Percentiles rank a stretch among this genome's conserved stretches.
These are phyloP conservation scores for Colletotrichum sp. DNA, from an alignment of 2,329 filamentous ascomycete species.

Conservation along the genomic window DNA sequence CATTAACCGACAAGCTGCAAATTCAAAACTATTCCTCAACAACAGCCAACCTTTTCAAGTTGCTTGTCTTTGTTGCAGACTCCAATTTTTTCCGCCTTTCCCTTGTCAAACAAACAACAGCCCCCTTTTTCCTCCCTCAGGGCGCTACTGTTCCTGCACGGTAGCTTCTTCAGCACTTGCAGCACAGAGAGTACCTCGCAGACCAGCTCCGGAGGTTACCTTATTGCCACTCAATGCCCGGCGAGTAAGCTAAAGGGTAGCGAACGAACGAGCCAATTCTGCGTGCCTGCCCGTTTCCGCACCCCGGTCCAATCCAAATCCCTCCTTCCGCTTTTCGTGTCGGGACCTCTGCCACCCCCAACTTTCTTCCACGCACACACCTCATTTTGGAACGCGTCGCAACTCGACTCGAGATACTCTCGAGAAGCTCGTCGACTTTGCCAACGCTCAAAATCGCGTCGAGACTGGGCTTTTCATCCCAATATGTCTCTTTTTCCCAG, in stretches of 20 bases:
- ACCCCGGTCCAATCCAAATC: slow-evolving; percentile 8
- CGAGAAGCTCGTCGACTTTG: neutral
- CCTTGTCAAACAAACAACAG: neutral
- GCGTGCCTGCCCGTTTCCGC: slow-evolving; percentile 12
- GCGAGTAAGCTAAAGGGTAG: slow-evolving; percentile 16
- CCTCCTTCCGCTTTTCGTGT: slow-evolving; percentile 20
- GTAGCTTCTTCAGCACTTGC: neutral
- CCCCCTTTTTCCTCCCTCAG: neutral
- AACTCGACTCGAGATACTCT: neutral
- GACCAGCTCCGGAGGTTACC: neutral
- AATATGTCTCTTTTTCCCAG: slow-evolving; percentile 30
- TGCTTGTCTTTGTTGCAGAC: neutral
- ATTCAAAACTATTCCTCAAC: neutral
- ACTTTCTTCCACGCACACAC: slow-evolving; percentile 11
- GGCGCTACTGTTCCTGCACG: neutral
- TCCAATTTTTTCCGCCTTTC: neutral
- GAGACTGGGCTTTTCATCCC: slow-evolving; percentile 21
- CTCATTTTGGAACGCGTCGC: slow-evolving; percentile 19
- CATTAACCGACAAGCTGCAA: neutral
- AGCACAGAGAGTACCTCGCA: neutral
- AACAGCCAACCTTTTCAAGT: neutral
- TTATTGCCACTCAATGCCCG: slow-evolving; percentile 20
- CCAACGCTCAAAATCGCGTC: slow-evolving; percentile 16
- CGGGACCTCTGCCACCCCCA: slow-evolving; percentile 9
- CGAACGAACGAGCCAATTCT: slow-evolving; percentile 16